Percentiles rank a stretch among this genome's conserved stretches.
Evolutionary conservation across 2,329 filamentous ascomycete genomes (phyloP).

Genomic region (Diaporthe vaccinii): DNA sequence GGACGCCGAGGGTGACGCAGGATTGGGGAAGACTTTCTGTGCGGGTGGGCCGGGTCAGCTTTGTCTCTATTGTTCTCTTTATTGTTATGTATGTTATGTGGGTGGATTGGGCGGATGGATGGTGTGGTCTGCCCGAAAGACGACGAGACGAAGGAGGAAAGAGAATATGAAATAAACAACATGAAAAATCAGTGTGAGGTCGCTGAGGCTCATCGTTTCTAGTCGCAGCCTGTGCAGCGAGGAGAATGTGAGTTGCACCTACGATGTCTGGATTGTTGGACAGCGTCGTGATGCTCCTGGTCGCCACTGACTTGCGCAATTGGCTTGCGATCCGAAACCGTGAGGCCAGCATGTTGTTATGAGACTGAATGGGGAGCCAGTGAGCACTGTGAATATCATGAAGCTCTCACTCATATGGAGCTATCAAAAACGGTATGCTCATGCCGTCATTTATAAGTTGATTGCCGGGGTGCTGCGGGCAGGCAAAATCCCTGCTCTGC

Average conservation of each 20-base stretch:
- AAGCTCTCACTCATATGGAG: neutral
- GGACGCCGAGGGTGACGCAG: slow-evolving; percentile 55
- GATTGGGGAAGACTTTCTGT: slow-evolving; percentile 71
- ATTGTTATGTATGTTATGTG: neutral
- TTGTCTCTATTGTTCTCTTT: neutral
- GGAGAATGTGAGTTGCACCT: slow-evolving; percentile 47
- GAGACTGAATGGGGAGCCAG: no score
- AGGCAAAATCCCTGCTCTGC: slow-evolving; percentile 36
- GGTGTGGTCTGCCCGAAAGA: neutral
- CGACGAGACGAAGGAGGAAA: neutral
- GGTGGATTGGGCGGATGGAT: neutral
- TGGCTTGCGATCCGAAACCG: slow-evolving; percentile 46
- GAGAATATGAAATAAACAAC: neutral
- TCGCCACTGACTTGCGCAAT: slow-evolving; percentile 42
- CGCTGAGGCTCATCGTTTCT: neutral
- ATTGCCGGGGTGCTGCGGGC: slow-evolving; percentile 19
- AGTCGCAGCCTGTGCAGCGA: neutral
- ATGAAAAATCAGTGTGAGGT: neutral
- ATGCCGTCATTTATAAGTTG: slow-evolving; percentile 38
- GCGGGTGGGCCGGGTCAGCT: slow-evolving; percentile 36
- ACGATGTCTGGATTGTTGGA: slow-evolving; percentile 68
- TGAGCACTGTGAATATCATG: neutral
- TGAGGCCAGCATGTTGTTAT: slow-evolving; percentile 50
- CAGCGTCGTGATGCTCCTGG: slow-evolving; percentile 61
- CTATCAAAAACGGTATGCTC: slow-evolving; percentile 10